Evolutionary conservation across 768 basidiomycete genomes (phyloP), one percentile per base, ranked within the genome.

Genomic region (Leucocoprinus leucothites): DNA sequence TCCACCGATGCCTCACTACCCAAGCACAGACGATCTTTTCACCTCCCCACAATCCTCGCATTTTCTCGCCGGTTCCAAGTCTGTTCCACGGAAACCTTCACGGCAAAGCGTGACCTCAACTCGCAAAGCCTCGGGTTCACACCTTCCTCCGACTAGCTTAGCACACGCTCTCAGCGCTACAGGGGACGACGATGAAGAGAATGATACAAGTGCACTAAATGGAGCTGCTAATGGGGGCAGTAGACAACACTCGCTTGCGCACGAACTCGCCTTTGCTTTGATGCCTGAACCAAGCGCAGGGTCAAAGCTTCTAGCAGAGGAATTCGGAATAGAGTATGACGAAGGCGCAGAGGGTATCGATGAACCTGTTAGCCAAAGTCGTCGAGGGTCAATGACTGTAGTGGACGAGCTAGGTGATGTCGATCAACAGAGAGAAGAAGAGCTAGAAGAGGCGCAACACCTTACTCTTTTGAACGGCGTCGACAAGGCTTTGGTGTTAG

Each of bases 271-370:
- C 5, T 83, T 86, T 31, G 91, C 91, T 9, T 78, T 94, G 52
- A 89, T 92, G 84, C 91, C 91, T 21, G 91, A 94, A 70, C 91
- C 92, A 0, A 86, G 80, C 48, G 76, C 82, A 24, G 83, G 87
- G 51, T 91, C 89, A 21, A 87, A 83, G 67, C 69, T 91, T 28
- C 76, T 94, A 4, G 89, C 89, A 11, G 91, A 93, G 69, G 92
- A 94, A 68, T 90, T 94, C 59, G 91, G 91, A 9, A 86, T 94
- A 58, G 91, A 93, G 64, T 92, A 89, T 60, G 91, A 93, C 58
- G 89, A 91, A 65, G 90, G 88, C 43, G 88, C 87, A 25, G 89
- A 91, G 70, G 89, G 87, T 36, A 89, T 87, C 53, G 91, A 89
- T 64, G 82, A 81, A 54, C 56, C 54, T 22, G 57, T 35, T 53